Base-by-base conservation (phyloP, 495 filamentous ascomycete genomes). In the Recurvomyces mirabilis region DNA sequence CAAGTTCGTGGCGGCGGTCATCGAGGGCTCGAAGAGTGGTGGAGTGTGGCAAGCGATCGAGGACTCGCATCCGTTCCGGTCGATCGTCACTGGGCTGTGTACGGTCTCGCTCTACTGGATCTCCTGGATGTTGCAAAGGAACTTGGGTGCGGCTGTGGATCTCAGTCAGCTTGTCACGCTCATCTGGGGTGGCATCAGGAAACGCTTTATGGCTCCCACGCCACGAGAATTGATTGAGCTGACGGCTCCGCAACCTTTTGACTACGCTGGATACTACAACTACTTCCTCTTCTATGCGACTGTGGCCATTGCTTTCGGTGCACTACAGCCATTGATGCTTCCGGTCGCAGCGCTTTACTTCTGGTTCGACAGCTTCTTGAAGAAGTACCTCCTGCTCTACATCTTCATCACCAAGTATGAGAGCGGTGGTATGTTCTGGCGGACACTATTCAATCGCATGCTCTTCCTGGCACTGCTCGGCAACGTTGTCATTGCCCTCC, bases 221-320 rank as follows among this genome's bases (percentile, higher is more conserved):
- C 93, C 91, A 30, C 77, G 91, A 31, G 82, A 99, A 61, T 69
- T 86, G 51, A 96, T 96, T 55, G 86, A 94, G 57, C 78, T 87
- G 65, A 93, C 89, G 6, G 93, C 93, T 30, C 91, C 91, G 34
- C 85, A 83, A 2, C 65, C 82, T 10, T 95, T 99, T 62, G 88
- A 95, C 53, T 98, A 94, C 55, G 86, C 91, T 38, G 85, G 75
- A 47, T 95, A 96, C 65, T 96, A 95, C 69, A 96, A 95, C 60
- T 84, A 80, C 63, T 95, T 95, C 63, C 70, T 96, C 14, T 99
- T 84, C 65, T 95, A 95, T 60, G 69, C 83, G 3, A 96, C 91
- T 0, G 82, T 95, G 24, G 80, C 85, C 2, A 69, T 99, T 25
- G 86, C 78, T 56, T 96, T 88, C 59, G 79, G 81, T 1, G 79